Percentiles rank a stretch among this genome's conserved stretches.
Evolutionary conservation across 768 basidiomycete species (phyloP).

Genomic region (Tylopilus subfusipes): DNA sequence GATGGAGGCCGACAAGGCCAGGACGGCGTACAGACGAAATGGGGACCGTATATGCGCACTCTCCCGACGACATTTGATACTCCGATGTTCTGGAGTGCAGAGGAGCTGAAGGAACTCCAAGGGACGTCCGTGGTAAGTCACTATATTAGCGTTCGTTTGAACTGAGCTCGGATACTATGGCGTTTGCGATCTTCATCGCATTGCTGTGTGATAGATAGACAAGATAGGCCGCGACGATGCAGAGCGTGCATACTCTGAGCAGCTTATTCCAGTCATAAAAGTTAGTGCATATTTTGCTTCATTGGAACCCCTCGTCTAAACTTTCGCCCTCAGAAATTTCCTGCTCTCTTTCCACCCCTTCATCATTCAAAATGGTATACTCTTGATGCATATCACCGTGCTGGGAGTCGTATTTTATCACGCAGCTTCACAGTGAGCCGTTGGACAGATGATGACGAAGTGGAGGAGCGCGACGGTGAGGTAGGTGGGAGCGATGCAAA

Average conservation of each 20-base stretch:
- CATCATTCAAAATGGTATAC: constrained; percentile 52
- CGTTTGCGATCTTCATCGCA: neutral
- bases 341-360: constrained; percentile 64
- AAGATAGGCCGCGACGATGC: constrained; percentile 86
- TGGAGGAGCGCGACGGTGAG: constrained; percentile 9
- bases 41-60: constrained; percentile 29
- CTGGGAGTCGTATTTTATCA: constrained; percentile 89
- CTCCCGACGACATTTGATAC: constrained; percentile 78
- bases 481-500: constrained; percentile 26
- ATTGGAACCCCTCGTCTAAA: neutral
- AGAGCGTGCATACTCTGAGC: constrained; percentile 64
- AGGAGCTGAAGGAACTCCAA: constrained; percentile 67
- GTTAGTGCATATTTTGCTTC: constrained; percentile 37
- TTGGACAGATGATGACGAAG: constrained; percentile 41
- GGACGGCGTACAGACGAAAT: constrained; percentile 4
- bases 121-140: constrained; percentile 87
- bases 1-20: constrained; percentile 1
- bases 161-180: neutral
- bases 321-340: constrained; percentile 47
- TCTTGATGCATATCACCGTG: constrained; percentile 74
- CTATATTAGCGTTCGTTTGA: neutral
- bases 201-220: constrained; percentile 40
- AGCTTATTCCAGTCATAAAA: constrained; percentile 66
- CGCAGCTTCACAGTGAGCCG: constrained; percentile 84
- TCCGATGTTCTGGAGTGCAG: constrained; percentile 89